Evolutionary conservation across 2,329 filamentous ascomycete genomes (phyloP).

Genomic region (Ilyonectria mors-panacis): DNA sequence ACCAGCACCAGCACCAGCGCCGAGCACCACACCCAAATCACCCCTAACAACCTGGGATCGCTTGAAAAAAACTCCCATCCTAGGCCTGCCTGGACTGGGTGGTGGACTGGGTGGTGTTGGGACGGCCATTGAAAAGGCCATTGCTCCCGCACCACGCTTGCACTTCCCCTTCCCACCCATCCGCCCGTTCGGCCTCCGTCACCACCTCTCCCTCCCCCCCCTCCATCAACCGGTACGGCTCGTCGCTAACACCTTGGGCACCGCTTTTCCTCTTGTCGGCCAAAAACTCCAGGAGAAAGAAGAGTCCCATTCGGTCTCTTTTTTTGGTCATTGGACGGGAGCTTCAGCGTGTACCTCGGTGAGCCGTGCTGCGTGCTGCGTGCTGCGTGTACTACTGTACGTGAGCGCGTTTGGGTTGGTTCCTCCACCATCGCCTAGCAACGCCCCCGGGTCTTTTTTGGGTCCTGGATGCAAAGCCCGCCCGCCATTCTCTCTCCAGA

Average conservation of each 20-base stretch:
- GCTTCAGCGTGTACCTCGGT: constrained; percentile 22
- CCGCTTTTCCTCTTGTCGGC: constrained; percentile 23
- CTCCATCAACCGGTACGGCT: constrained; percentile 27
- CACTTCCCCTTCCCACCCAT: constrained; percentile 50
- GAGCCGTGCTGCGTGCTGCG: constrained; percentile 9
- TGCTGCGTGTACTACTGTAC: constrained; percentile 20
- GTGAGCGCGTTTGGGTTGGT: constrained; percentile 36
- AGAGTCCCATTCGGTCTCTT: constrained; percentile 35
- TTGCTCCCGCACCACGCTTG: constrained; percentile 53
- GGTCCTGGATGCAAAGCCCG: constrained; percentile 32
- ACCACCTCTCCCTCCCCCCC: constrained; percentile 17
- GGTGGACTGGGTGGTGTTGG: constrained; percentile 44
- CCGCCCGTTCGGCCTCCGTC: constrained; percentile 43
- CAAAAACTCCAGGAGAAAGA: constrained; percentile 20
- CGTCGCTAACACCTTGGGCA: constrained; percentile 23
- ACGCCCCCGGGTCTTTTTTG: constrained; percentile 44
- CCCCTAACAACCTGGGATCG: constrained; percentile 54
- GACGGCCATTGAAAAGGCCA: constrained; percentile 59
- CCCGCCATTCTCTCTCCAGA: constrained; percentile 19
- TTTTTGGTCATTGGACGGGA: constrained; percentile 19
- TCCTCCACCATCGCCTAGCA: constrained; percentile 47
- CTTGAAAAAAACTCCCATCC: constrained; percentile 49
- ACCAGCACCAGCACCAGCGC: constrained; percentile 22
- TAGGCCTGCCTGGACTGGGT: constrained; percentile 35
- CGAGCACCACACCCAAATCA: constrained; percentile 46